A percentile compares a stretch with the other conserved stretches of the same genome.
These are phyloP conservation scores for Colletotrichum cordylinicola DNA, from an alignment of 2,329 filamentous ascomycete genomes.

Conservation along the genomic window DNA sequence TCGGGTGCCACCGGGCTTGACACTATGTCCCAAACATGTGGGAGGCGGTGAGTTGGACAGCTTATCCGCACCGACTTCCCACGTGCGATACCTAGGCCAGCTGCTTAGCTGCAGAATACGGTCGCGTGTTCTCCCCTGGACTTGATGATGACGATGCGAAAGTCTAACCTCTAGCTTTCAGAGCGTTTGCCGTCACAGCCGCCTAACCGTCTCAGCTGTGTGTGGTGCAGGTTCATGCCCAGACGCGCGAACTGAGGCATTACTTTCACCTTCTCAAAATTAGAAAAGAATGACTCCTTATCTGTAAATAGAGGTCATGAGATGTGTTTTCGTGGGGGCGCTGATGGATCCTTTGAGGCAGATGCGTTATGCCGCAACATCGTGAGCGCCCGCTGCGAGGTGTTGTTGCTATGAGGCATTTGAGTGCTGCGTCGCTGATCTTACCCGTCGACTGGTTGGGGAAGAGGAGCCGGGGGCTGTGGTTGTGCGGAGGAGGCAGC, in stretches of 20 bases:
- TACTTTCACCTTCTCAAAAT: neutral
- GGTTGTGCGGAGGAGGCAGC: neutral
- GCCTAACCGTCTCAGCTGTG: neutral
- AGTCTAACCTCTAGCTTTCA: neutral
- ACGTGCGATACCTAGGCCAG: neutral
- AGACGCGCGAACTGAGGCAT: neutral
- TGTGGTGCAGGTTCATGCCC: neutral
- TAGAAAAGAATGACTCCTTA: neutral
- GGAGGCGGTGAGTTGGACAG: neutral
- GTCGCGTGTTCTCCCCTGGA: neutral
- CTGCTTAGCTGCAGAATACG: neutral
- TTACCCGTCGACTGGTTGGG: neutral
- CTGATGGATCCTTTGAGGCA: neutral
- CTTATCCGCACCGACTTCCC: neutral
- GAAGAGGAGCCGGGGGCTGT: neutral
- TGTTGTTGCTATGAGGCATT: neutral
- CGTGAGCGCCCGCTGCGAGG: neutral
- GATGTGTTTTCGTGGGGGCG: neutral
- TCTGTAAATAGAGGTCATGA: neutral
- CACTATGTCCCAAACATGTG: neutral
- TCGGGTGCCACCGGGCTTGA: neutral
- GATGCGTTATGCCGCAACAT: neutral
- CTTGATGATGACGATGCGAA: neutral
- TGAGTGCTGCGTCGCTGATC: neutral
- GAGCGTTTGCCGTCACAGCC: neutral